phyloP scores from a whole-genome alignment of 768 basidiomycete genomes.

The Leccinum incarnatum region DNA sequence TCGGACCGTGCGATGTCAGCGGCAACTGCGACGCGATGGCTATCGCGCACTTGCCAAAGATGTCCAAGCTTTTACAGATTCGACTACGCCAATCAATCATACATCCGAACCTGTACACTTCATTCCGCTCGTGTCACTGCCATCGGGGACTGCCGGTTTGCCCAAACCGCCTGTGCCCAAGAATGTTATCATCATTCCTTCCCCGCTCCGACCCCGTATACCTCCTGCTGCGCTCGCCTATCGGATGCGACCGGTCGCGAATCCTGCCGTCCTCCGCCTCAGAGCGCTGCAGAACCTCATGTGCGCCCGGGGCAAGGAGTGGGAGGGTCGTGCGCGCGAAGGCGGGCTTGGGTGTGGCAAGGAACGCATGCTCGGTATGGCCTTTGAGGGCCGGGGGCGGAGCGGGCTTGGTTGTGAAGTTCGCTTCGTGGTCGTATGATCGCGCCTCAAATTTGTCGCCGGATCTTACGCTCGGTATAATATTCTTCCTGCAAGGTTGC shows the following conservation, averaged over 20 bases:
- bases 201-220: constrained; percentile 40
- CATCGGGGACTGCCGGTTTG: constrained; percentile 30
- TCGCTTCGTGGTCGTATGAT: constrained; percentile 32
- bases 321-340: constrained; percentile 49
- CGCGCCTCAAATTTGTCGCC: neutral
- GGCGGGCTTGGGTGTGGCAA: constrained; percentile 52
- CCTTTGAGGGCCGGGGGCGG: constrained; percentile 58
- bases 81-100: constrained; percentile 10
- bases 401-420: constrained; percentile 48
- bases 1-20: constrained; percentile 10
- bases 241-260: constrained; percentile 56
- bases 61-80: constrained; percentile 40
- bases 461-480: constrained; percentile 1
- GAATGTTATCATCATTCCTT: constrained; percentile 42
- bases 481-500: constrained; percentile 7
- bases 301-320: constrained; percentile 40
- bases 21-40: constrained; percentile 33
- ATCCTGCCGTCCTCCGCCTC: constrained; percentile 57
- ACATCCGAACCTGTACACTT: constrained; percentile 35
- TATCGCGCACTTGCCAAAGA: constrained; percentile 44
- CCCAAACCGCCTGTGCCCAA: constrained; percentile 24
- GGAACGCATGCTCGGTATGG: constrained; percentile 57
- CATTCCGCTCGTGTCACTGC: constrained; percentile 39
- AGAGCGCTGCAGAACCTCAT: constrained; percentile 60
- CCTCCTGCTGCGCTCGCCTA: constrained; percentile 33